Conservation (phyloP, 1,284 basidiomycete genomes). For the Coniferiporia sulphurascens region DNA sequence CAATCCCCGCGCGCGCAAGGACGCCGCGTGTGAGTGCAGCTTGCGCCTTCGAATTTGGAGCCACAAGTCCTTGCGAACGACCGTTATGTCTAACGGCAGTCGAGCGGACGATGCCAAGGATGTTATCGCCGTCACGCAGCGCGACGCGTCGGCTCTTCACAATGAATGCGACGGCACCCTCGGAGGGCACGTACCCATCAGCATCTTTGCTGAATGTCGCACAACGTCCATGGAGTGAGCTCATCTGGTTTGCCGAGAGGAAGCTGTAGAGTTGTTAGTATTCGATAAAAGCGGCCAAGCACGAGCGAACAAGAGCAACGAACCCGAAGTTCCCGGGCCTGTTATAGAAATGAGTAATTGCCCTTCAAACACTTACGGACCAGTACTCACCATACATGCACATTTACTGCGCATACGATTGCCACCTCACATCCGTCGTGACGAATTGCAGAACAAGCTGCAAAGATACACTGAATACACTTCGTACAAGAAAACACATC, state of each 20-base stretch:
- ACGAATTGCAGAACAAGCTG: conserved; percentile 30
- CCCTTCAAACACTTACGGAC: conserved; percentile 5
- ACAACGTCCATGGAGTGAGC: conserved; percentile 32
- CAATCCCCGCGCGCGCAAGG: conserved; percentile 27
- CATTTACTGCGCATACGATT: conserved; percentile 32
- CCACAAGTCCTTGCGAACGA: conserved; percentile 33
- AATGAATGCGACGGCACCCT: conserved; percentile 31
- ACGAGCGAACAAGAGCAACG: background rate
- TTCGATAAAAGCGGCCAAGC: background rate
- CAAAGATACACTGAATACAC: background rate
- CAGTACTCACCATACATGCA: conserved; percentile 28
- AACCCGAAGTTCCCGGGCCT: conserved; percentile 20
- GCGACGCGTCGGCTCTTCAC: conserved; percentile 32
- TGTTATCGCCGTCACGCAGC: conserved; percentile 30
- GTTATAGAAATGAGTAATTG: background rate
- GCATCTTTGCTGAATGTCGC: conserved; percentile 33
- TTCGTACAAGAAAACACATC: background rate
- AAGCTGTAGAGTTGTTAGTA: conserved; percentile 3
- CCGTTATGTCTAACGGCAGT: conserved; percentile 33
- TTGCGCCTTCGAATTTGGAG: conserved; percentile 32
- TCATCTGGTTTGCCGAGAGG: conserved; percentile 34
- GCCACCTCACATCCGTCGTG: conserved; percentile 32
- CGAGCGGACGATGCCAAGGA: conserved; percentile 30
- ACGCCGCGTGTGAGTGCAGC: conserved; percentile 29
- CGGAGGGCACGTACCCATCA: conserved; percentile 32